phyloP scores from a whole-genome alignment of 306 rosid species.

The Delonix regia region DNA sequence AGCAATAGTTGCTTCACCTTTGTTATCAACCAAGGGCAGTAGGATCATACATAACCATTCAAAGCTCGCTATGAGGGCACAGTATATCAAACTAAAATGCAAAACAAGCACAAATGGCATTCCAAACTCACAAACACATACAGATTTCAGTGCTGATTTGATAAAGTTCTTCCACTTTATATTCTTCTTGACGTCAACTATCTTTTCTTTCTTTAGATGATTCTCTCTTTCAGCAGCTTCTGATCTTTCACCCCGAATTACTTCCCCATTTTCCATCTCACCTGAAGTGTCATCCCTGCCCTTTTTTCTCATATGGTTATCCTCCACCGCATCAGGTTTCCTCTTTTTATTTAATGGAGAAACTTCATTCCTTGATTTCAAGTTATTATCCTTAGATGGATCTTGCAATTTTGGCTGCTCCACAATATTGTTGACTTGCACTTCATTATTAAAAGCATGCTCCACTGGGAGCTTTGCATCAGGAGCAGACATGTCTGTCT shows the following conservation, averaged over 20 bases:
- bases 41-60: slow-evolving; percentile 12
- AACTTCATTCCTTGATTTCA: slow-evolving; percentile 44
- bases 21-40: background rate
- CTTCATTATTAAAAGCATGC: slow-evolving; percentile 39
- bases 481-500: slow-evolving; percentile 44
- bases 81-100: background rate
- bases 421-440: slow-evolving; percentile 32
- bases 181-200: slow-evolving; percentile 33
- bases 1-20: background rate
- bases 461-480: slow-evolving; percentile 47
- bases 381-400: slow-evolving; percentile 37
- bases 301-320: slow-evolving; percentile 50
- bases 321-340: slow-evolving; percentile 58
- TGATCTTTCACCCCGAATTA: slow-evolving; percentile 64
- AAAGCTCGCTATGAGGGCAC: slow-evolving; percentile 19
- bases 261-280: slow-evolving; percentile 65
- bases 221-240: slow-evolving; percentile 33
- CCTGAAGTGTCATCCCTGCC: slow-evolving; percentile 44
- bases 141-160: slow-evolving; percentile 73
- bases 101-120: slow-evolving; percentile 5
- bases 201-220: slow-evolving; percentile 39
- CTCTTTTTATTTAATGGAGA: slow-evolving; percentile 63
- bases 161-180: slow-evolving; percentile 89
- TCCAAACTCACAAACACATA: slow-evolving; percentile 44
- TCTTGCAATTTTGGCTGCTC: slow-evolving; percentile 46